A percentile compares a stretch with the other conserved stretches of the same genome.
Conservation (phyloP, 768 basidiomycete genomes). For the Kondoa malvinella region DNA sequence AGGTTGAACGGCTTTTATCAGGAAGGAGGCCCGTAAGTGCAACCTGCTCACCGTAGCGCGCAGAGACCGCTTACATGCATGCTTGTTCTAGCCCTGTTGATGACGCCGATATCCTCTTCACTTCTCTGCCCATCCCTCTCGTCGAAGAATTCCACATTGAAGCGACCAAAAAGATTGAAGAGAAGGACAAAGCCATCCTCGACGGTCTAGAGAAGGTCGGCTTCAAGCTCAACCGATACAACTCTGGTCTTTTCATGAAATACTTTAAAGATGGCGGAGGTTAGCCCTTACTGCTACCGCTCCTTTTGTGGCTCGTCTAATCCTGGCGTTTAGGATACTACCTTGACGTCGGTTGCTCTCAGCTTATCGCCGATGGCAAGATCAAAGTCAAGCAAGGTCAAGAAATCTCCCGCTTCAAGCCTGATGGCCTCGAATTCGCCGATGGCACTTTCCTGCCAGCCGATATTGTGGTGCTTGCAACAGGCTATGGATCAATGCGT, state of each 20-base stretch:
- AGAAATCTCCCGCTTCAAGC: conserved; percentile 38
- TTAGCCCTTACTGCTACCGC: no score
- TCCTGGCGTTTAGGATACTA: no score
- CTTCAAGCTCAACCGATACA: conserved; percentile 36
- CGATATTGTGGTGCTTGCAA: conserved; percentile 43
- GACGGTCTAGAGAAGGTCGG: conserved; percentile 45
- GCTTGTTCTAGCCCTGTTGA: conserved; percentile 34
- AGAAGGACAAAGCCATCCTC: conserved; percentile 42
- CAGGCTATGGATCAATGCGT: conserved; percentile 35
- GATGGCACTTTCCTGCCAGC: conserved; percentile 33
- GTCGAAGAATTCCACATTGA: conserved; percentile 21
- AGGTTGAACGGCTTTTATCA: conserved; percentile 31
- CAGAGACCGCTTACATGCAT: background rate
- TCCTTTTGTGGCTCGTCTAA: no score
- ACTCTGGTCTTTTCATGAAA: conserved; percentile 24
- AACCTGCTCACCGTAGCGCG: no score
- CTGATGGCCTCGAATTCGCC: conserved; percentile 38
- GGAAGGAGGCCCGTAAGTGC: no score
- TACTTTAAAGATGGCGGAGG: conserved; percentile 25
- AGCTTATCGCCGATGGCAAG: conserved; percentile 49
- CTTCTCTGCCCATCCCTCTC: conserved; percentile 36
- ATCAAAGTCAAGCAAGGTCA: conserved; percentile 53
- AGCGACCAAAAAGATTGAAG: conserved; percentile 35
- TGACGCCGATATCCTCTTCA: conserved; percentile 40
- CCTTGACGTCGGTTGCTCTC: conserved; percentile 28